Evolutionary conservation across 176 grass and related monocot genomes (phyloP), one percentile per base, ranked within the genome.

Genomic region (Hordeum marinum): DNA sequence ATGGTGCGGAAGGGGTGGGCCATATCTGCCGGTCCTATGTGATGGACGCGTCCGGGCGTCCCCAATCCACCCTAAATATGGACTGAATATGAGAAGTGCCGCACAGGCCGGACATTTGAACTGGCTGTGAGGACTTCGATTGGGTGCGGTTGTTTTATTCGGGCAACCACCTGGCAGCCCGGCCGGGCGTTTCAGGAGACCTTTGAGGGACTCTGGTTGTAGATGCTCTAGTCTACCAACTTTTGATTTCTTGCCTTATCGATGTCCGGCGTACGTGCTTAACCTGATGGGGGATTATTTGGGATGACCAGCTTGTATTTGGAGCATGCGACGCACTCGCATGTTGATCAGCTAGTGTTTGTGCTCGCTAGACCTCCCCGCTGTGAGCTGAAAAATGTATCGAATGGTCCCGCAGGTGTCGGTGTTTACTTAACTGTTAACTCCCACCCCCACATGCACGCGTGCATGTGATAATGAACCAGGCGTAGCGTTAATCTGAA

Each of bases 341-440:
- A n/a, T n/a, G n/a, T n/a, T n/a, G 31, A 32, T 32, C 31, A 32
- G 31, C 31, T 32, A 32, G 31, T 32, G 31, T 32, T 32, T 32
- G 31, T 32, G 25, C 73, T 26, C 23, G 11, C 12, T 73, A 73
- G 13, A 73, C 48, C 40, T 24, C 37, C 2, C n/a, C 35, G 64
- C 43, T 75, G 71, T 75, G 9, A 72, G 41, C 71, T 75, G 25
- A 48, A 24, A 23, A 70, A 24, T 11, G 20, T 24, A 9, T 7
- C 7, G 10, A 6, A 31, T 17, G 71, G 71, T 75, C 71, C 71
- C 71, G n/a, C 71, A 46, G 42, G 14, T 75, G 25, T 31, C 41
- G 42, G 41, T 50, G 71, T 74, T 50, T 74, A 74, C 69, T n/a
- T n/a, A n/a, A n/a, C n/a, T n/a, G n/a, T 27, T 72, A 72, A 72